Percentiles rank a stretch among this genome's conserved stretches.
phyloP scores from a whole-genome alignment of 1,284 basidiomycete species.

The Apiotrichum veenhuisii region DNA sequence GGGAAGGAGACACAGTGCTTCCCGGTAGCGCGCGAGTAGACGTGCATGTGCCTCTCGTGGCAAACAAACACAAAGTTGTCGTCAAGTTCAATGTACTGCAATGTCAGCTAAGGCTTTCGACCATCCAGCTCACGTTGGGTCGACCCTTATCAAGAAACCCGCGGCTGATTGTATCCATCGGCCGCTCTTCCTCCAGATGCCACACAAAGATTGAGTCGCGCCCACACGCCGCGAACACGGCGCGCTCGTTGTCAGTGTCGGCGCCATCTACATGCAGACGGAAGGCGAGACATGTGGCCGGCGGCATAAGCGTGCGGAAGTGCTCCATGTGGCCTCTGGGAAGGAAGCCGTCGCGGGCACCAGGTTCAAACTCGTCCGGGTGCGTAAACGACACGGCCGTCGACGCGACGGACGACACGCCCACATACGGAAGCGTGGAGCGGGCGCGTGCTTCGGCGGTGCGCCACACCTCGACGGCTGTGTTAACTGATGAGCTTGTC shows the following conservation, averaged over 20 bases:
- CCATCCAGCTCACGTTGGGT: constrained; percentile 24
- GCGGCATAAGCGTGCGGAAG: constrained; percentile 31
- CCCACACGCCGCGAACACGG: constrained; percentile 31
- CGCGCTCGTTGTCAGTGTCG: constrained; percentile 19
- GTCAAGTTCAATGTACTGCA: constrained; percentile 48
- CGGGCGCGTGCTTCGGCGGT: constrained; percentile 23
- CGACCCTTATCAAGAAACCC: constrained; percentile 12
- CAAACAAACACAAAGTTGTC: constrained; percentile 44
- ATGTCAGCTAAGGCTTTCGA: constrained; percentile 4
- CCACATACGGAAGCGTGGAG: constrained; percentile 4
- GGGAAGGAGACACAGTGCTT: constrained; percentile 26
- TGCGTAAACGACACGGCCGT: constrained; percentile 19
- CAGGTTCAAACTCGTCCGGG: constrained; percentile 3
- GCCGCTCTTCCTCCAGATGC: constrained; percentile 34
- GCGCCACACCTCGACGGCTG: constrained; percentile 29
- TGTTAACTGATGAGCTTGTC: constrained; percentile 8
- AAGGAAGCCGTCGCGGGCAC: constrained; percentile 11
- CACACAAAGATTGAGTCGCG: constrained; percentile 32
- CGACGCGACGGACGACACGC: constrained; percentile 5
- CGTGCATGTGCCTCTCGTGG: constrained; percentile 20
- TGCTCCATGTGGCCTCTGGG: constrained; percentile 38
- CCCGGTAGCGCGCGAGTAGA: constrained; percentile 31
- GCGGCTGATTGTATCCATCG: constrained; percentile 24
- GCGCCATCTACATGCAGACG: constrained; percentile 34
- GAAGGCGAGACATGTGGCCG: constrained; percentile 33